Evolutionary conservation across 73 alveolate genomes (phyloP).

Genomic region (Symbiodinium pilosum): DNA sequence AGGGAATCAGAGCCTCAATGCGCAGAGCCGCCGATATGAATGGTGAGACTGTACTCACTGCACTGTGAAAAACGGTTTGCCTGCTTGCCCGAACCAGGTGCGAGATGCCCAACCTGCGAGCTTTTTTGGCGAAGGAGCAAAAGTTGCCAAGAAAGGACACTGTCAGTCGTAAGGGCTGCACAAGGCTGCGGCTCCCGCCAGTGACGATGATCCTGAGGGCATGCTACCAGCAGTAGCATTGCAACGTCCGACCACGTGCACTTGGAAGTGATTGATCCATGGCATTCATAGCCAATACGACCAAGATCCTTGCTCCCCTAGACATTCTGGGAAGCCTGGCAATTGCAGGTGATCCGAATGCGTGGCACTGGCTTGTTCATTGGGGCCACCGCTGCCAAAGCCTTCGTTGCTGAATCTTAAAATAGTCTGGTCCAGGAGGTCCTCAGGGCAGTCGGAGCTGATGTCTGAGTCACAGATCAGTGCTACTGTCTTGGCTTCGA

Average conservation of each 20-base stretch:
- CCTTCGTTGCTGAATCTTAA: background rate
- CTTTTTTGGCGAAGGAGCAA: background rate
- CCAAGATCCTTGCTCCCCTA: background rate
- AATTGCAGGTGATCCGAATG: too few relatives aligned
- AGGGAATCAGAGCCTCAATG: background rate
- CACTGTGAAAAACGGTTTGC: background rate
- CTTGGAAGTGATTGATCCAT: too few relatives aligned
- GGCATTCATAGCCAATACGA: too few relatives aligned
- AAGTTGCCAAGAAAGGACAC: background rate
- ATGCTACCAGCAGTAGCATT: background rate
- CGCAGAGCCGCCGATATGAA: too few relatives aligned
- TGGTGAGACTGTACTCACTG: too few relatives aligned
- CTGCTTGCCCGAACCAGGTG: slow-evolving; percentile 17
- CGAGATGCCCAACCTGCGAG: background rate
- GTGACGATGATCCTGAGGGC: background rate
- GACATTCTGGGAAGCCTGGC: background rate
- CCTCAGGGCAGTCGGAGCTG: too few relatives aligned
- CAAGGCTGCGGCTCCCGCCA: background rate
- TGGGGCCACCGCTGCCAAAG: background rate
- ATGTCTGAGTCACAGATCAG: too few relatives aligned
- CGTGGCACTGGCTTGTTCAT: too few relatives aligned
- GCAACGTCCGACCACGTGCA: background rate
- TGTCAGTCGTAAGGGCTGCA: background rate
- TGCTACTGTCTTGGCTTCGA: too few relatives aligned
- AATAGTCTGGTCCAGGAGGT: background rate